These are phyloP conservation scores for Fusarium xyrophilum DNA, from an alignment of 2,329 filamentous ascomycete genomes.

Conservation along the genomic window DNA sequence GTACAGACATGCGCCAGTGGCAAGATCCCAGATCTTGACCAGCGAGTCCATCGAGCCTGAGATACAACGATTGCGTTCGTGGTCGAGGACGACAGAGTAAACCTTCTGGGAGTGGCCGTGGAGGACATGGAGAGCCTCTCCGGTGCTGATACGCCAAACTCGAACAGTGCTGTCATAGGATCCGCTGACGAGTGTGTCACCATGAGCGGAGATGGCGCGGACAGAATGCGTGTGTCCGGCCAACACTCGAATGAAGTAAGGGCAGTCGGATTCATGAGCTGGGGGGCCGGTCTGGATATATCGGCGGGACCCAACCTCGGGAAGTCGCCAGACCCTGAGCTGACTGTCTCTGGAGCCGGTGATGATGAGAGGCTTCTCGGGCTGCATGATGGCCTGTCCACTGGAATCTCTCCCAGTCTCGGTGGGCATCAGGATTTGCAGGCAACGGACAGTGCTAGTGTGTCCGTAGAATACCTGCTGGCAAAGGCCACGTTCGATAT, in stretches of 20 bases:
- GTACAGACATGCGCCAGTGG: conserved; percentile 82
- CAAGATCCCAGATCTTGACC: conserved; percentile 96
- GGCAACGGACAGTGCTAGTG: conserved; percentile 93
- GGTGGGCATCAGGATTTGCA: conserved; percentile 91
- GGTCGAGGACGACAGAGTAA: conserved; percentile 94
- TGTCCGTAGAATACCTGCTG: conserved; percentile 97
- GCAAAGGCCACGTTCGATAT: conserved; percentile 90
- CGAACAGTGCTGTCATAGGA: conserved; percentile 96
- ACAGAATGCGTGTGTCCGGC: conserved; percentile 92
- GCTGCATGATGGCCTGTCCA: conserved; percentile 84
- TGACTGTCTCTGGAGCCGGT: conserved; percentile 96
- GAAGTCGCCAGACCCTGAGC: conserved; percentile 91
- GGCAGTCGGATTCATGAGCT: conserved; percentile 79
- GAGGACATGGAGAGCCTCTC: conserved; percentile 83
- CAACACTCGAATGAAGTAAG: conserved; percentile 90
- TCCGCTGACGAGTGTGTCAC: conserved; percentile 94
- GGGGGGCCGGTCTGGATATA: conserved; percentile 83
- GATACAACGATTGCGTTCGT: conserved; percentile 91
- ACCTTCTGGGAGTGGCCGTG: conserved; percentile 92
- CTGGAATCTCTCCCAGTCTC: conserved; percentile 74
- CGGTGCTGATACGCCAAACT: conserved; percentile 97
- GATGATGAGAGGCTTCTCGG: conserved; percentile 93
- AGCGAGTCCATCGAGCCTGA: conserved; percentile 98
- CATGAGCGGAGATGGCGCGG: conserved; percentile 91
- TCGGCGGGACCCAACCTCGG: conserved; percentile 75